Evolutionary conservation across 2,329 filamentous ascomycete genomes (phyloP).

Genomic region (Magnaporthiopsis poae): DNA sequence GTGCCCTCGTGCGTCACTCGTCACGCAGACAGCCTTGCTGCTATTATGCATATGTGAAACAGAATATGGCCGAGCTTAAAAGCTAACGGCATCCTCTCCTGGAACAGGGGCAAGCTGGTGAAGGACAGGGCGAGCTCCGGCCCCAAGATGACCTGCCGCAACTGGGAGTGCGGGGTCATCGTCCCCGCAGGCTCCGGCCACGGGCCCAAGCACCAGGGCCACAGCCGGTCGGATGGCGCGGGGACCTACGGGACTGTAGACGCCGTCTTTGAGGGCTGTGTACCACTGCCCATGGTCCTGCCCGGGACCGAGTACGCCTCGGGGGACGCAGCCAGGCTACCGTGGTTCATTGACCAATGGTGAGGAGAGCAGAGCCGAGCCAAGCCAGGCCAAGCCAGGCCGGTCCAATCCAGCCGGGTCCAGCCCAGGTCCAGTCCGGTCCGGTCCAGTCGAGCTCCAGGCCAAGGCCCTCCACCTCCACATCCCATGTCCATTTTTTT

Average conservation of each 20-base stretch:
- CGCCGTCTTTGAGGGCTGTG: conserved; percentile 40
- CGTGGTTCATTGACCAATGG: conserved; percentile 31
- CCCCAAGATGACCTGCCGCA: conserved; percentile 71
- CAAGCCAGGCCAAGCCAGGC: too few species aligned
- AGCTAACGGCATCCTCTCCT: neutral
- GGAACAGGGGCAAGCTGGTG: conserved; percentile 61
- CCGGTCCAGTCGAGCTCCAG: too few species aligned
- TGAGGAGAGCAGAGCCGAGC: too few species aligned
- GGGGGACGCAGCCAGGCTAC: conserved; percentile 21
- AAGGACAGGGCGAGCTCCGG: conserved; percentile 57
- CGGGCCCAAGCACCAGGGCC: conserved; percentile 4
- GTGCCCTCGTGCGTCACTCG: too few species aligned
- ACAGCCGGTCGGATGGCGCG: neutral
- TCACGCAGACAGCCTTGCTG: too few species aligned
- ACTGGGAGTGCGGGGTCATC: conserved; percentile 92
- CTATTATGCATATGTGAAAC: too few species aligned
- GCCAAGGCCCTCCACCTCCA: too few species aligned
- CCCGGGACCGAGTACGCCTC: conserved; percentile 43
- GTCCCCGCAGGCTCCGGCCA: conserved; percentile 40
- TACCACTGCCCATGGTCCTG: conserved; percentile 56
- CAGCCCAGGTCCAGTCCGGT: too few species aligned
- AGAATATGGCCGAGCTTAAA: too few species aligned
- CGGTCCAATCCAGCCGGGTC: too few species aligned
- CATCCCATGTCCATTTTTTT: too few species aligned
- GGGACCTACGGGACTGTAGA: conserved; percentile 17